phyloP scores from a whole-genome alignment of 2,329 filamentous ascomycete genomes.

The Pezicula neosporulosa region DNA sequence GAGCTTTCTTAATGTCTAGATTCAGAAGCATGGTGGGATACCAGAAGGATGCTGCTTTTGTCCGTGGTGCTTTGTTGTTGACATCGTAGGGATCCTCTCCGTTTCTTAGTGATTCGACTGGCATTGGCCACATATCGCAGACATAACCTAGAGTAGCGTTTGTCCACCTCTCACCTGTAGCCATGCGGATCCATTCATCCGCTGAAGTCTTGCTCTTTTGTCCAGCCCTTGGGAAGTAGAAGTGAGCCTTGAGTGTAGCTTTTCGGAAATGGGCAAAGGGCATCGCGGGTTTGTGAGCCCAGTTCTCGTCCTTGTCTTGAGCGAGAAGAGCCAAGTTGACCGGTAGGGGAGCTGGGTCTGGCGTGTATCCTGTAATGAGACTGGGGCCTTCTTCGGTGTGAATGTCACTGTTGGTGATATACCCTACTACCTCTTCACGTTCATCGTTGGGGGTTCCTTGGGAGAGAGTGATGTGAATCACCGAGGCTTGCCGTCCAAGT shows the following conservation, averaged over 20 bases:
- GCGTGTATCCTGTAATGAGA: constrained; percentile 49
- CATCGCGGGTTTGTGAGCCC: constrained; percentile 27
- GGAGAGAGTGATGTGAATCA: constrained; percentile 59
- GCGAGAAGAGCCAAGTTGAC: constrained; percentile 38
- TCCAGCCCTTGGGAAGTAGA: constrained; percentile 47
- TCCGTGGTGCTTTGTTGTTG: constrained; percentile 16
- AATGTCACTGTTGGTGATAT: constrained; percentile 64
- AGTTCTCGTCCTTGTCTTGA: constrained; percentile 41
- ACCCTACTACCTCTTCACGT: constrained; percentile 60
- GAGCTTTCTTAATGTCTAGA: constrained; percentile 70
- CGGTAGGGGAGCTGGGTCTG: constrained; percentile 32
- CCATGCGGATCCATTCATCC: constrained; percentile 67
- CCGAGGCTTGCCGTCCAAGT: constrained; percentile 58
- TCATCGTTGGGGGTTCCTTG: constrained; percentile 34
- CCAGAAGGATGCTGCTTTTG: constrained; percentile 30
- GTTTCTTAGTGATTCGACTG: constrained; percentile 49
- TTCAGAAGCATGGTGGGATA: constrained; percentile 64
- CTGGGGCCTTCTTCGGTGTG: constrained; percentile 53
- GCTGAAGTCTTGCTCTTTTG: constrained; percentile 37
- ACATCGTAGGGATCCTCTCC: constrained; percentile 23
- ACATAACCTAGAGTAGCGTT: constrained; percentile 62
- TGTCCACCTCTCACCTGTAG: constrained; percentile 58
- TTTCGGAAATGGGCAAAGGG: constrained; percentile 27
- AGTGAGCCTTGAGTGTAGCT: constrained; percentile 42
- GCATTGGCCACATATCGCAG: constrained; percentile 65